Evolutionary conservation across 2,329 filamentous ascomycete species (phyloP).

Genomic region (Diaporthe sp.): DNA sequence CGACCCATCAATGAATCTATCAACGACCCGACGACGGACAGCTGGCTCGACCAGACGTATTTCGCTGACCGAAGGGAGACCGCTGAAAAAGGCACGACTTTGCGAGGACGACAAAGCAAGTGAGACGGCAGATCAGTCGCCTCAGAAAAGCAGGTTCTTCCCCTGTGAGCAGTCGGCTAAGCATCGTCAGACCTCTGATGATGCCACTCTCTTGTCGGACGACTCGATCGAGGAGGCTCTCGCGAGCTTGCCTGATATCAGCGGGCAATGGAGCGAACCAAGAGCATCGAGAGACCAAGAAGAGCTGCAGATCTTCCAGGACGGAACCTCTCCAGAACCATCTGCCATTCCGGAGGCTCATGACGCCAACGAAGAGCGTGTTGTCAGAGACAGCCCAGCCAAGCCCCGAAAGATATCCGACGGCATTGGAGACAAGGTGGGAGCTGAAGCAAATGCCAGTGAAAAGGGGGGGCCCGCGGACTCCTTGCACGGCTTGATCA

Average conservation of each 20-base stretch:
- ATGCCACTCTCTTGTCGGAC: slow-evolving; percentile 64
- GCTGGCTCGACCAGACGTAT: slow-evolving; percentile 44
- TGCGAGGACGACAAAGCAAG: slow-evolving; percentile 58
- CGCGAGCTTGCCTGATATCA: slow-evolving; percentile 63
- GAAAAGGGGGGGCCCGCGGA: slow-evolving; percentile 40
- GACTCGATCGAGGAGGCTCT: slow-evolving; percentile 70
- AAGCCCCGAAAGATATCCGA: slow-evolving; percentile 43
- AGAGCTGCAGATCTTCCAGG: slow-evolving; percentile 62
- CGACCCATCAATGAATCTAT: slow-evolving; percentile 32
- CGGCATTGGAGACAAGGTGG: neutral
- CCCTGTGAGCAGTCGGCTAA: slow-evolving; percentile 47
- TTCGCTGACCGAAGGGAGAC: slow-evolving; percentile 50
- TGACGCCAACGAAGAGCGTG: slow-evolving; percentile 27
- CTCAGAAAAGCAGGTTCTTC: slow-evolving; percentile 70
- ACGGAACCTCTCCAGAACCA: slow-evolving; percentile 41
- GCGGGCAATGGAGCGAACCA: slow-evolving; percentile 58
- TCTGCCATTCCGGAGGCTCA: neutral
- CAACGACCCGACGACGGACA: slow-evolving; percentile 45
- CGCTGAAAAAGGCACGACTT: slow-evolving; percentile 70
- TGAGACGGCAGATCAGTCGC: slow-evolving; percentile 50
- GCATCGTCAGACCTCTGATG: slow-evolving; percentile 54
- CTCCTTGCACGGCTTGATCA: slow-evolving; percentile 45
- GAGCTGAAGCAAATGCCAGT: neutral
- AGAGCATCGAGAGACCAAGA: slow-evolving; percentile 55
- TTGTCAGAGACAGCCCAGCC: slow-evolving; percentile 36